Conservation (phyloP, 2,329 filamentous ascomycete species). For the Nemania sp. region DNA sequence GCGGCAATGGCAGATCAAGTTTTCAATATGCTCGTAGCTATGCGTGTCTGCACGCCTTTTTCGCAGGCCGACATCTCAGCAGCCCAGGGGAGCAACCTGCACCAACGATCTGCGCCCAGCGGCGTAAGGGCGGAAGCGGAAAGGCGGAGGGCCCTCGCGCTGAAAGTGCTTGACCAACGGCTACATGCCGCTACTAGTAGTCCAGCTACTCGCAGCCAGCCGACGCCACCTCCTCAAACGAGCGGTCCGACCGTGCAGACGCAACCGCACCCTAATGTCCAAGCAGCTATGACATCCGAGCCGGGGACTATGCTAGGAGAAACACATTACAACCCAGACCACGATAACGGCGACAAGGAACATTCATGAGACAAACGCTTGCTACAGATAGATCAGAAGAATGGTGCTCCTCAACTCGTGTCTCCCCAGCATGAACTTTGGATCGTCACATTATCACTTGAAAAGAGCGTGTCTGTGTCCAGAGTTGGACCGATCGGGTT, state of each 20-base stretch:
- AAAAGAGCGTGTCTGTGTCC: constrained; percentile 32
- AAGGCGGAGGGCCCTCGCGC: constrained; percentile 81
- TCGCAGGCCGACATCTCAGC: constrained; percentile 78
- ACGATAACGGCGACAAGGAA: constrained; percentile 49
- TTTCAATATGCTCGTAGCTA: constrained; percentile 73
- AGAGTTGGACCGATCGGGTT: constrained; percentile 33
- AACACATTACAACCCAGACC: constrained; percentile 71
- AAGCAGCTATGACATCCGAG: constrained; percentile 62
- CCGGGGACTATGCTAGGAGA: constrained; percentile 65
- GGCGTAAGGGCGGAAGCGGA: constrained; percentile 90
- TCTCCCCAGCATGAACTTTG: constrained; percentile 22
- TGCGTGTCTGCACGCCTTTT: constrained; percentile 84
- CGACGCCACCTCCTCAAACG: constrained; percentile 49
- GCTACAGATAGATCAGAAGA: constrained; percentile 2
- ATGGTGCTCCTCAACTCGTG: constrained; percentile 15
- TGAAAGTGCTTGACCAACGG: constrained; percentile 90
- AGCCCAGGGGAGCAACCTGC: constrained; percentile 67
- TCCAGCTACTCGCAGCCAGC: constrained; percentile 47
- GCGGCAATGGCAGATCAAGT: constrained; percentile 73
- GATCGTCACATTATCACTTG: constrained; percentile 34
- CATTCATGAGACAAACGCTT: constrained; percentile 29
- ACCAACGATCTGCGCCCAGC: constrained; percentile 62
- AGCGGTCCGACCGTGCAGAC: constrained; percentile 61
- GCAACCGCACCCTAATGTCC: constrained; percentile 59
- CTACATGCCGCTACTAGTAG: constrained; percentile 78